phyloP scores from a whole-genome alignment of 2,329 filamentous ascomycete genomes.

The Rosellinia necatrix region DNA sequence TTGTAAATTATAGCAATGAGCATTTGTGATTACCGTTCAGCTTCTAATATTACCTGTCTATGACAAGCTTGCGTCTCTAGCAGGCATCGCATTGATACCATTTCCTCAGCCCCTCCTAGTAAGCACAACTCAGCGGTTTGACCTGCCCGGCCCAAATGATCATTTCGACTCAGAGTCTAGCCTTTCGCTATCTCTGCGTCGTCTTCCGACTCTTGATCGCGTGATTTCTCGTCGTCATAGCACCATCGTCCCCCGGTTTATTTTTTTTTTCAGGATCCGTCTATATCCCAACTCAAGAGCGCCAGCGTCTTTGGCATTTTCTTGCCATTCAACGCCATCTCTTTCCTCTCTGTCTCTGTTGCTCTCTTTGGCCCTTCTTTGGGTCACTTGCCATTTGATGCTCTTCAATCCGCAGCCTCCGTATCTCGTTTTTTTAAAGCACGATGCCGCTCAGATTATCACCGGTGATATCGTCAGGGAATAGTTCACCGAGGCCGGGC shows the following conservation, averaged over 20 bases:
- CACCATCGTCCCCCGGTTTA: background rate
- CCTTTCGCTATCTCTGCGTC: background rate
- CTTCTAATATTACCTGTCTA: conserved; percentile 16
- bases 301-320: background rate
- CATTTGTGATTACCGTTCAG: background rate
- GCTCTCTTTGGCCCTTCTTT: too few species aligned
- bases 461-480: conserved; percentile 27
- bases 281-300: background rate
- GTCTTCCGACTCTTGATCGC: background rate
- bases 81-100: background rate
- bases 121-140: background rate
- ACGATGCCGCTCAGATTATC: too few species aligned
- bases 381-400: too few species aligned
- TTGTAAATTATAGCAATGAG: background rate
- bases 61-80: background rate
- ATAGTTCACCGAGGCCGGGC: conserved; percentile 34
- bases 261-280: background rate
- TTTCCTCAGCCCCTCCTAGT: background rate
- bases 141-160: background rate
- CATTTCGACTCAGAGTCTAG: too few species aligned
- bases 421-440: too few species aligned
- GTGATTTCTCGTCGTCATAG: background rate
- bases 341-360: background rate
- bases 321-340: background rate
- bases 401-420: too few species aligned